These are phyloP conservation scores for Dactylonectria estremocensis DNA, from an alignment of 2,329 filamentous ascomycete genomes.

Conservation along the genomic window DNA sequence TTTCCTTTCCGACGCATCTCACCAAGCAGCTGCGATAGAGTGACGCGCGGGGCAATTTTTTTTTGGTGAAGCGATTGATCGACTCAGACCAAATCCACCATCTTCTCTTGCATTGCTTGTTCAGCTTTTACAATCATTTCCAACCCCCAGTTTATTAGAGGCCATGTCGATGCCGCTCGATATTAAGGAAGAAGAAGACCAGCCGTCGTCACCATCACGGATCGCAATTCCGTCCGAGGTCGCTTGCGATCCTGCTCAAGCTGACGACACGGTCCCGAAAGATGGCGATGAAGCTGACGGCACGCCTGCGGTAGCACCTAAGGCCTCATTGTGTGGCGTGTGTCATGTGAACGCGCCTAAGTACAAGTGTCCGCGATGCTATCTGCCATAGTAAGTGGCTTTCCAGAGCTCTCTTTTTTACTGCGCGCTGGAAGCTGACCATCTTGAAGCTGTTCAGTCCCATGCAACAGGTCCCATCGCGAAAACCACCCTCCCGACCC, in stretches of 20 bases:
- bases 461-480: constrained; percentile 69
- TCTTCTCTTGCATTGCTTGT: neutral
- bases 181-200: constrained; percentile 18
- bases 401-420: neutral
- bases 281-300: constrained; percentile 10
- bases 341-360: constrained; percentile 68
- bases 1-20: constrained; percentile 4
- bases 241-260: constrained; percentile 12
- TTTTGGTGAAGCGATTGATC: neutral
- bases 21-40: constrained; percentile 25
- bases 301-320: constrained; percentile 22
- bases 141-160: neutral
- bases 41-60: constrained; percentile 39
- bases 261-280: constrained; percentile 5
- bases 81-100: neutral
- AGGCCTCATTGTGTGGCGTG: constrained; percentile 62
- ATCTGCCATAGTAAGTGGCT: constrained; percentile 69
- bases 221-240: constrained; percentile 12
- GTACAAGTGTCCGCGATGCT: constrained; percentile 76
- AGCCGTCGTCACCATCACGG: constrained; percentile 8
- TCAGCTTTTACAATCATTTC: neutral
- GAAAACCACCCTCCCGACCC: constrained; percentile 64
- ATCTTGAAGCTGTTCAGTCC: constrained; percentile 69
- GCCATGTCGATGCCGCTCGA: constrained; percentile 36
- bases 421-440: constrained; percentile 6